These are phyloP conservation scores for Cymodocea nodosa DNA, from an alignment of 116 monocot species.

Conservation along the genomic window DNA sequence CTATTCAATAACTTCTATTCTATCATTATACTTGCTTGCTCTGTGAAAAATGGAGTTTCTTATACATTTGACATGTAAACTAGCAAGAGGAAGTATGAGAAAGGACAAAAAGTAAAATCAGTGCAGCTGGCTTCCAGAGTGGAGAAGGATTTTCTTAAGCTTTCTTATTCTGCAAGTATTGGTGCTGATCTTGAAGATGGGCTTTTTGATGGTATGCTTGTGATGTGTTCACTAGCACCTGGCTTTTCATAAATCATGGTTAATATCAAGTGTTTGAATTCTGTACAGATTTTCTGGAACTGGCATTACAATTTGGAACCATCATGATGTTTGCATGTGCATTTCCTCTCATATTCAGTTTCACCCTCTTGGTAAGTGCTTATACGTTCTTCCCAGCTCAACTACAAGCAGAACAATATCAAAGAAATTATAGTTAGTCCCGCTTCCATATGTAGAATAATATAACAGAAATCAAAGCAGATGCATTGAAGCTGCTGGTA, in stretches of 20 bases:
- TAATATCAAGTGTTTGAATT: not conserved
- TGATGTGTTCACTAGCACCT: not conserved
- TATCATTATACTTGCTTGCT: not conserved
- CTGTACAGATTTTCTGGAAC: constrained; percentile 69
- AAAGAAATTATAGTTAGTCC: constrained; percentile 58
- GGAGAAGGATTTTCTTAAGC: constrained; percentile 87
- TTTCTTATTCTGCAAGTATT: constrained; percentile 71
- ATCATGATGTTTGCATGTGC: constrained; percentile 94
- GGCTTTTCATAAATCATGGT: not conserved
- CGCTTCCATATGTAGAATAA: constrained; percentile 48
- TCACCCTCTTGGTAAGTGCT: constrained; percentile 52
- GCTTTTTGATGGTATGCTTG: constrained; percentile 64
- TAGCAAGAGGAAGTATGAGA: constrained; percentile 75
- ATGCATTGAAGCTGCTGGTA: constrained; percentile 77
- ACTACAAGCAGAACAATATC: constrained; percentile 58
- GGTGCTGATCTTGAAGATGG: constrained; percentile 87
- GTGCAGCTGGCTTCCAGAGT: constrained; percentile 53
- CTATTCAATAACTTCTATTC: too few species aligned
- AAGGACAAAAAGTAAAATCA: constrained; percentile 30
- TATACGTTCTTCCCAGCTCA: not conserved
- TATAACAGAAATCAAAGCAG: constrained; percentile 81
- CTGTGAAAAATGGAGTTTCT: not conserved
- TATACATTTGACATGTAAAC: not conserved
- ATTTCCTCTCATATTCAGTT: constrained; percentile 65
- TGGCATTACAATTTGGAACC: constrained; percentile 95